Evolutionary conservation across 768 basidiomycete genomes (phyloP), one percentile per base, ranked within the genome.

Genomic region (Suillus plorans): DNA sequence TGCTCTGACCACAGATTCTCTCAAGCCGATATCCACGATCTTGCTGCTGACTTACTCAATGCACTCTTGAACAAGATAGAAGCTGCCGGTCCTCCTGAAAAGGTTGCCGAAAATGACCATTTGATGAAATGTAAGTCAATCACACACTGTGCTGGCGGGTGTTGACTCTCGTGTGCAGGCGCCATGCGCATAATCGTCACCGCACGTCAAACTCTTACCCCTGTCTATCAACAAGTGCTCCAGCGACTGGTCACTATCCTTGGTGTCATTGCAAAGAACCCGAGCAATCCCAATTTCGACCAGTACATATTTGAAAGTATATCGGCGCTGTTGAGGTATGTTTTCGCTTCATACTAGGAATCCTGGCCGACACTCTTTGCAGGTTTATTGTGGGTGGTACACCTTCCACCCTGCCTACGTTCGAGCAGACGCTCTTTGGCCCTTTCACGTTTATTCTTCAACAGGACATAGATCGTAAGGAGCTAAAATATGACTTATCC

Each of bases 271-370:
- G 93, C 91, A 66, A 93, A 91, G 80, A 99, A 99, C 74, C 97
- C 97, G 18, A 95, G 92, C 74, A 99, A 99, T 77, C 97, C 97
- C 2, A 89, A 90, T 69, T 99, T 99, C 77, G 96, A 97, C 75
- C 97, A 99, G 75, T 97, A 94, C 73, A 91, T 95, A 68, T 99
- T 99, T 72, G 97, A 99, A 79, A 92, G 91, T 73, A 88, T 99
- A 49, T 91, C 96, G n/a, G 96, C 90, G 2, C 79, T 99, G 69
- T 90, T 97, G 81, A 86, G 93, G 92, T 92, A 63, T 36, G 77
- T 66, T 5, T 14, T n/a, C 28, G 52, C 39, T 4, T 45, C 34
- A 64, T n/a, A 25, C 34, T 63, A 31, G 49, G 49, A n/a, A 42
- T 31, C 13, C 61, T 64, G 59, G 22, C 67, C 22, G 47, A 57